A percentile compares a stretch with the other conserved stretches of the same genome.
Conservation (phyloP, 345 rosid species). For the Punica granatum region DNA sequence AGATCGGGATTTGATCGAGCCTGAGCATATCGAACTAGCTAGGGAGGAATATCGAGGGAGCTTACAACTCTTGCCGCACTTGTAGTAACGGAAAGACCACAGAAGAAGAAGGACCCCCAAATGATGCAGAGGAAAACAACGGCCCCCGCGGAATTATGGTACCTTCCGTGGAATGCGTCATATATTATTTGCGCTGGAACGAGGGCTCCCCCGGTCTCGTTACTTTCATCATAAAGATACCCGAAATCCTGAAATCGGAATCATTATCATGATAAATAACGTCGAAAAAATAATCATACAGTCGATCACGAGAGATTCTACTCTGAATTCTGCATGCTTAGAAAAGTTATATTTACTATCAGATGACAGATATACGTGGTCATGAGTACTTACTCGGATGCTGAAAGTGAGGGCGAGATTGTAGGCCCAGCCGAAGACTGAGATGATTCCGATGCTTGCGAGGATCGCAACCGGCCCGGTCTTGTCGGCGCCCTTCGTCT, state of each 20-base stretch:
- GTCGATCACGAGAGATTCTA: too few species aligned
- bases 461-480: constrained; percentile 9
- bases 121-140: constrained; percentile 18
- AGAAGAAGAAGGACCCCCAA: constrained; percentile 27
- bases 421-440: constrained; percentile 14
- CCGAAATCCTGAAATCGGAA: constrained; percentile 9
- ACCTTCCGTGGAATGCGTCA: constrained; percentile 19
- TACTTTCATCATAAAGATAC: constrained; percentile 15
- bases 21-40: neutral
- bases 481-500: constrained; percentile 15
- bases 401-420: constrained; percentile 15
- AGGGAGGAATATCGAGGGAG: neutral
- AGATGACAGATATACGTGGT: too few species aligned
- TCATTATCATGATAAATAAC: too few species aligned
- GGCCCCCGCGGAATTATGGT: constrained; percentile 19
- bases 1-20: neutral
- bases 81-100: constrained; percentile 19
- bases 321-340: too few species aligned
- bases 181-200: constrained; percentile 19
- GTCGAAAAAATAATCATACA: too few species aligned
- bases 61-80: constrained; percentile 24
- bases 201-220: constrained; percentile 18
- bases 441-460: constrained; percentile 15
- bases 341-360: too few species aligned
- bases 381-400: constrained; percentile 6